phyloP scores from a whole-genome alignment of 1,284 basidiomycete species.

The Sporisorium graminicola region DNA sequence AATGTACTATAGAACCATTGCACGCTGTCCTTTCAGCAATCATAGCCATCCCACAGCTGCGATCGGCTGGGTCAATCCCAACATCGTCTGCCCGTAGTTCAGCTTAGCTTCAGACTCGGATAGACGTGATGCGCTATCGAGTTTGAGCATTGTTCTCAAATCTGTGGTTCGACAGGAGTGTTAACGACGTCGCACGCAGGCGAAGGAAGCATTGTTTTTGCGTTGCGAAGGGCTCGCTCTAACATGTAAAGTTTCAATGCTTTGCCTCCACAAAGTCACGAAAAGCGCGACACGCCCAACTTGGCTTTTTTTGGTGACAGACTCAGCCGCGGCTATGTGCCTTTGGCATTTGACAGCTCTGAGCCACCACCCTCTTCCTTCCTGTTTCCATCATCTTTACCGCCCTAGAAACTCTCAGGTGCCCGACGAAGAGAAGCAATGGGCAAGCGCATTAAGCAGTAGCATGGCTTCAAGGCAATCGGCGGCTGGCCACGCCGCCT shows the following conservation, averaged over 20 bases:
- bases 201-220: neutral
- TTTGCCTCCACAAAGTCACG: slow-evolving; percentile 12
- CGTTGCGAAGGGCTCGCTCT: neutral
- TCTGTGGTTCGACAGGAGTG: neutral
- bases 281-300: slow-evolving; percentile 12
- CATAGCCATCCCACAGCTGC: neutral
- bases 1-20: slow-evolving; percentile 24
- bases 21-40: neutral
- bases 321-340: neutral
- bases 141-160: neutral
- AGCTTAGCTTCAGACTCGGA: neutral
- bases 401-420: no score
- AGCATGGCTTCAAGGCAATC: slow-evolving; percentile 20
- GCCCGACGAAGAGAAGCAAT: no score
- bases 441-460: neutral
- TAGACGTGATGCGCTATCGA: neutral
- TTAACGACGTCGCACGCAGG: neutral
- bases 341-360: neutral
- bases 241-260: slow-evolving; percentile 1
- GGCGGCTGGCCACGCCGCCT: slow-evolving; percentile 6
- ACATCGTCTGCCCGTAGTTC: neutral
- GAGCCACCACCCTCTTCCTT: neutral
- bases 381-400: neutral
- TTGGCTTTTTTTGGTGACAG: neutral
- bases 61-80: neutral